A percentile compares a stretch with the other conserved stretches of the same genome.
Conservation (phyloP, 2,329 filamentous ascomycete genomes). For the Thielaviopsis musarum region DNA sequence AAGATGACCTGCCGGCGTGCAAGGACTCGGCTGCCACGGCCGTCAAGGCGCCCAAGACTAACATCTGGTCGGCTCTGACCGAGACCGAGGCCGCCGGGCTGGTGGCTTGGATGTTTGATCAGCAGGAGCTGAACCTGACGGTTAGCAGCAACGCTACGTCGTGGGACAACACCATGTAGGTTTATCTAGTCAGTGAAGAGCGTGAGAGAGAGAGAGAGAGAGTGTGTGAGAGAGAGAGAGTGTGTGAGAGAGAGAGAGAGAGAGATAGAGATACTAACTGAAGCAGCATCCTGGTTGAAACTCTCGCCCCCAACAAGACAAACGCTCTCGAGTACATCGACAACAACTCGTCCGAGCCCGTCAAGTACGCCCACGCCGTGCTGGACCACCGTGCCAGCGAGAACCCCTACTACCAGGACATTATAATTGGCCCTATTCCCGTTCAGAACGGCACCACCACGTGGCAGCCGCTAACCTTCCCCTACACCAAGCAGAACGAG, state of each 20-base stretch:
- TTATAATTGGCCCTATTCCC: conserved; percentile 32
- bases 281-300: conserved; percentile 21
- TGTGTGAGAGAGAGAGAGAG: too few relatives aligned
- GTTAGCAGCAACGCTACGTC: conserved; percentile 20
- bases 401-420: conserved; percentile 29
- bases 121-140: conserved; percentile 29
- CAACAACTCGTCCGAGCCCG: conserved; percentile 18
- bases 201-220: too few relatives aligned
- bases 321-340: conserved; percentile 28
- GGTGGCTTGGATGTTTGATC: conserved; percentile 27
- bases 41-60: conserved; percentile 22
- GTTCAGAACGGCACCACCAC: conserved; percentile 22
- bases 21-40: conserved; percentile 11
- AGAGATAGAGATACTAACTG: background rate
- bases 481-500: conserved; percentile 26
- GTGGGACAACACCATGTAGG: conserved; percentile 25
- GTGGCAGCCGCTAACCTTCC: conserved; percentile 23
- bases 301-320: conserved; percentile 31
- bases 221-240: too few relatives aligned
- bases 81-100: conserved; percentile 23
- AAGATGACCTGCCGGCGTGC: conserved; percentile 4
- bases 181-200: too few relatives aligned
- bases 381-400: conserved; percentile 27
- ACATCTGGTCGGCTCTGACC: conserved; percentile 26
- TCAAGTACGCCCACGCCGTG: conserved; percentile 28